Evolutionary conservation across 345 rosid species (phyloP).

Genomic region (Mallotus nudiflorus): DNA sequence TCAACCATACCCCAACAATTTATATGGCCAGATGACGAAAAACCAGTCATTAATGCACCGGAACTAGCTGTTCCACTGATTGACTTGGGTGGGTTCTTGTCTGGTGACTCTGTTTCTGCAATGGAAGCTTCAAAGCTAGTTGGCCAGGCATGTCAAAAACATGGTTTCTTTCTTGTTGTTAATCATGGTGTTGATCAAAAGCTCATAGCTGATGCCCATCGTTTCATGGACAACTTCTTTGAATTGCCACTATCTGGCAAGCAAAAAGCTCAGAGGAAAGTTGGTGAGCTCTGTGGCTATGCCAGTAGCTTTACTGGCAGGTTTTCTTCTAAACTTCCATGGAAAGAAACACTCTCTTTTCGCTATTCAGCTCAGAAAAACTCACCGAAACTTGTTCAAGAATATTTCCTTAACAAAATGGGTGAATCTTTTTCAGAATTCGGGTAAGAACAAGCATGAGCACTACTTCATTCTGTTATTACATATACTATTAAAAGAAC

Average conservation of each 20-base stretch:
- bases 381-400: constrained; percentile 47
- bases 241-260: constrained; percentile 68
- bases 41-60: constrained; percentile 48
- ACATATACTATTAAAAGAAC: too few relatives aligned
- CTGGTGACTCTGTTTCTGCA: constrained; percentile 52
- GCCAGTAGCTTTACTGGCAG: constrained; percentile 98
- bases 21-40: constrained; percentile 88
- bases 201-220: constrained; percentile 67
- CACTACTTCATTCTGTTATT: too few relatives aligned
- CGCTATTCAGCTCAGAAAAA: constrained; percentile 47
- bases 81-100: constrained; percentile 60
- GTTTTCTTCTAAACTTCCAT: constrained; percentile 84
- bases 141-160: constrained; percentile 67
- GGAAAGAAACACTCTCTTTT: constrained; percentile 97
- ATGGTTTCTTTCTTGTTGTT: constrained; percentile 87
- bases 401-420: constrained; percentile 57
- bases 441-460: constrained; percentile 47
- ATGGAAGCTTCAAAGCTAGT: constrained; percentile 61
- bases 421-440: constrained; percentile 60
- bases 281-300: constrained; percentile 84
- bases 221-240: constrained; percentile 68
- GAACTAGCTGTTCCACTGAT: constrained; percentile 78
- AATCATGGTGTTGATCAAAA: constrained; percentile 77
- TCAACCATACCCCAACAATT: constrained; percentile 64
- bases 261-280: constrained; percentile 71